Evolutionary conservation across 371 early-diverging fungal genomes (phyloP), one percentile per base, ranked within the genome.

Genomic region (Thermomucor indicae-seudaticae): DNA sequence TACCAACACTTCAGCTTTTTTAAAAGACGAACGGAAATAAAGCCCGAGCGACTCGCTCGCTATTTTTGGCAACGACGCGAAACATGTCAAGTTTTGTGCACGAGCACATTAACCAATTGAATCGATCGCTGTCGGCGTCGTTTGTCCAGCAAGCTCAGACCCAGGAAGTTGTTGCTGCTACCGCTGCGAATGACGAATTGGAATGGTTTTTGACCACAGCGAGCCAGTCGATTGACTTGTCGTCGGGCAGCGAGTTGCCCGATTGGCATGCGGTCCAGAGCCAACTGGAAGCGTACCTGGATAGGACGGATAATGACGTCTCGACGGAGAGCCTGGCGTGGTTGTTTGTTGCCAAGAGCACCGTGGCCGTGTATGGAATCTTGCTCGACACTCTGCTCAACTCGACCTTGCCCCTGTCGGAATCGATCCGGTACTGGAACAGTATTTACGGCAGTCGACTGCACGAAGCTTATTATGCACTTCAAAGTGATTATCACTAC

Each of bases 351-450:
- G 73, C 81, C 23, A 84, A 80, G 49, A 70, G 78, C 23, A 69
- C 76, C 0, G 55, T 80, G 1, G 76, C 81, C 1, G 68, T 87
- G 12, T 83, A 90, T 53, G 88, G 85, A 0, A 71, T 74, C 24
- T 56, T 85, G 3, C 62, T 88, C 16, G 69, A 78, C 28, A 67
- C 66, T 4, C 62, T 90, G 12, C 62, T 90, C 28, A 75, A 75
- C 17, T 69, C 81, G 3, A 84, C 84, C 4, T 60, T 88, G 28
- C 85, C 85, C 1, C 51, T 88, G 38, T 73, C 84, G 3, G 73
- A 75, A 30, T 80, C 86, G 28, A 78, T 89, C 24, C 60, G 73
- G 25, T 89, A 87, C 51, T 90, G 91, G 91, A 73, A 79, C 40
- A 63, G 72, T 0, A 70, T 83, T 39, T 74, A 79, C 31, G 78